Percentiles rank a stretch among this genome's conserved stretches.
Conservation (phyloP, 805 yeast genomes). For the Starmerella gropengiesseri region DNA sequence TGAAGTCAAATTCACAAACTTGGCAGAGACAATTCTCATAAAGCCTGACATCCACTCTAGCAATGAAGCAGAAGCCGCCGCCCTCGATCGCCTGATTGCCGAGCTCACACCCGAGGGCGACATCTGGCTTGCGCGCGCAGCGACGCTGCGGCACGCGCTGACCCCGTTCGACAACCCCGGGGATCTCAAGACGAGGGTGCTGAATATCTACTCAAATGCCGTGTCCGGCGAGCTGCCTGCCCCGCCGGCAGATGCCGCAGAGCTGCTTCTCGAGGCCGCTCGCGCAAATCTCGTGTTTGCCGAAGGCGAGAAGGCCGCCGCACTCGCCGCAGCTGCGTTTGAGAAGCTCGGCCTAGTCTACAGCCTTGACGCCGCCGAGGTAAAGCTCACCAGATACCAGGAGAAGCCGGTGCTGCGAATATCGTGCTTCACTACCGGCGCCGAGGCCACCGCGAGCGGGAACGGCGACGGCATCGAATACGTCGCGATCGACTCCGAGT, state of each 20-base stretch:
- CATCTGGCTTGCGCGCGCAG: constrained; percentile 31
- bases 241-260: constrained; percentile 31
- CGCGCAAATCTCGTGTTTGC: constrained; percentile 34
- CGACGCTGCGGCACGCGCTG: constrained; percentile 30
- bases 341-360: constrained; percentile 1
- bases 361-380: constrained; percentile 5
- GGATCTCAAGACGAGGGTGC: not conserved
- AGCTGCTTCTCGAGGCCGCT: constrained; percentile 56
- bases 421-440: constrained; percentile 2
- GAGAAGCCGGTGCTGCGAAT: constrained; percentile 1
- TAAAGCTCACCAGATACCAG: constrained; percentile 10
- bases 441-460: not conserved
- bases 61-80: no score
- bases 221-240: constrained; percentile 28
- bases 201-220: constrained; percentile 20
- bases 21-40: no score
- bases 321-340: constrained; percentile 20
- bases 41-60: no score
- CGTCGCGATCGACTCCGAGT: constrained; percentile 7
- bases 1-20: no score
- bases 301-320: constrained; percentile 26
- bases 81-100: no score
- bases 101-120: no score
- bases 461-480: not conserved
- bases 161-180: not conserved